phyloP scores from a whole-genome alignment of 2,329 filamentous ascomycete genomes.

The Reticulascus tulasneorum region DNA sequence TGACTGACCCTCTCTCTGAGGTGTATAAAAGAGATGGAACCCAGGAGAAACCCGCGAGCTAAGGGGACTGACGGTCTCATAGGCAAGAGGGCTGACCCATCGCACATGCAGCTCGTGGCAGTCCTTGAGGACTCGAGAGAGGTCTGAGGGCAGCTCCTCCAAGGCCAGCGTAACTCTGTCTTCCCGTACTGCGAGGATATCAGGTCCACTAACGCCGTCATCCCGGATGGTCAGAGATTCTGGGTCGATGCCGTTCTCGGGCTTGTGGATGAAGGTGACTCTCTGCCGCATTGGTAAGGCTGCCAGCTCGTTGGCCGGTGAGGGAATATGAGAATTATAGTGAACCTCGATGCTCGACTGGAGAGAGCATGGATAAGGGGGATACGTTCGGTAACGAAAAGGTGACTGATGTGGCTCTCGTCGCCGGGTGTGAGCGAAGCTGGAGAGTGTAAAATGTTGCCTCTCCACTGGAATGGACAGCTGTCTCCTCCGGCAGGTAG shows the following conservation, averaged over 20 bases:
- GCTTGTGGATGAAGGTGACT: constrained; percentile 71
- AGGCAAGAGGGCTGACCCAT: constrained; percentile 62
- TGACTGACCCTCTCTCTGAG: constrained; percentile 32
- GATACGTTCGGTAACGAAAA: too few relatives aligned
- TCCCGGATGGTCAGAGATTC: constrained; percentile 55
- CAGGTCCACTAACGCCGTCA: constrained; percentile 50
- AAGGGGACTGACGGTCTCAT: constrained; percentile 64
- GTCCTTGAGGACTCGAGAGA: constrained; percentile 58
- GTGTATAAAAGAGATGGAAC: constrained; percentile 75
- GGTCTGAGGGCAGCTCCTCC: constrained; percentile 67
- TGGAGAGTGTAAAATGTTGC: too few relatives aligned
- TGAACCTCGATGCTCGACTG: too few relatives aligned
- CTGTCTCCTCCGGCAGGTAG: too few relatives aligned
- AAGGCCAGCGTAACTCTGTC: constrained; percentile 72
- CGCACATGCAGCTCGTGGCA: constrained; percentile 73
- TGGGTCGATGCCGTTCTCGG: constrained; percentile 62
- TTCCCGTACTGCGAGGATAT: constrained; percentile 67
- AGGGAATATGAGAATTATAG: too few relatives aligned
- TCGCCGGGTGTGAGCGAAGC: too few relatives aligned
- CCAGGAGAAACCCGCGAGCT: constrained; percentile 73
- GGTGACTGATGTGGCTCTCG: too few relatives aligned
- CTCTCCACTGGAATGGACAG: too few relatives aligned
- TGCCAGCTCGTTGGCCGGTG: too few relatives aligned
- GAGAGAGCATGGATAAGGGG: too few relatives aligned
- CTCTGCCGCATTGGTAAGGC: constrained; percentile 78